Conservation (phyloP, 176 grass and related monocot species). For the Carex littledalei region DNA sequence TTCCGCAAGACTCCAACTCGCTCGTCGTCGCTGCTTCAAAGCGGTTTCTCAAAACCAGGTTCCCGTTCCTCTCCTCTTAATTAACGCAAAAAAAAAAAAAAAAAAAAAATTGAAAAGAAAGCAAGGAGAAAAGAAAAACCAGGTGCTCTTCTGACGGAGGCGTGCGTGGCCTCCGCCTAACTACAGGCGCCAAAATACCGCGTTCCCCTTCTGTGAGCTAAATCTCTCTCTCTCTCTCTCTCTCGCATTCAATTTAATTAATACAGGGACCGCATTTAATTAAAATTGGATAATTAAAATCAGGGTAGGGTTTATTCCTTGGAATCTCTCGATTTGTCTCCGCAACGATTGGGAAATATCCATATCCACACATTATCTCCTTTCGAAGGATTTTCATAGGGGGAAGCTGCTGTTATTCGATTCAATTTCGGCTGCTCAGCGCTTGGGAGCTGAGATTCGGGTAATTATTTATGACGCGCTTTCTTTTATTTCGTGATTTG, state of each 20-base stretch:
- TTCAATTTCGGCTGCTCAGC: not conserved
- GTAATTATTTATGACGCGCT: not conserved
- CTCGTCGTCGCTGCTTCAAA: not conserved
- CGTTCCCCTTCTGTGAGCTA: slow-evolving; percentile 4
- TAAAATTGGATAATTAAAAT: not conserved
- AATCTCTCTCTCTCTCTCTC: slow-evolving; percentile 1
- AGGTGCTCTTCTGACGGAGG: not conserved
- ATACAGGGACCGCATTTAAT: slow-evolving; percentile 20
- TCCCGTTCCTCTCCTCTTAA: not conserved
- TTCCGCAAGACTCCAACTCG: not conserved
- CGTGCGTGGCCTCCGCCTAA: not conserved
- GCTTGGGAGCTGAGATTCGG: slow-evolving; percentile 9
- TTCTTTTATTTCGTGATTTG: not conserved
- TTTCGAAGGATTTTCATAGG: not conserved
- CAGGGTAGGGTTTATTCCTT: slow-evolving; percentile 20
- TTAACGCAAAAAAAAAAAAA: too few species aligned
- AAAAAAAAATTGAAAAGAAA: too few species aligned
- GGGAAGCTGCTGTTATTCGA: not conserved
- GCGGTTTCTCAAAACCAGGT: not conserved
- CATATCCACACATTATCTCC: not conserved
- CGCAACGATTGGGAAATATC: not conserved
- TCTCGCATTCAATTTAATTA: not conserved
- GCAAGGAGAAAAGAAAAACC: not conserved
- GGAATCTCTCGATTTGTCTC: not conserved
- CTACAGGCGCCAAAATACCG: slow-evolving; percentile 13